Conservation (phyloP, 768 basidiomycete genomes). For the Xerocomellus chrysenteron region DNA sequence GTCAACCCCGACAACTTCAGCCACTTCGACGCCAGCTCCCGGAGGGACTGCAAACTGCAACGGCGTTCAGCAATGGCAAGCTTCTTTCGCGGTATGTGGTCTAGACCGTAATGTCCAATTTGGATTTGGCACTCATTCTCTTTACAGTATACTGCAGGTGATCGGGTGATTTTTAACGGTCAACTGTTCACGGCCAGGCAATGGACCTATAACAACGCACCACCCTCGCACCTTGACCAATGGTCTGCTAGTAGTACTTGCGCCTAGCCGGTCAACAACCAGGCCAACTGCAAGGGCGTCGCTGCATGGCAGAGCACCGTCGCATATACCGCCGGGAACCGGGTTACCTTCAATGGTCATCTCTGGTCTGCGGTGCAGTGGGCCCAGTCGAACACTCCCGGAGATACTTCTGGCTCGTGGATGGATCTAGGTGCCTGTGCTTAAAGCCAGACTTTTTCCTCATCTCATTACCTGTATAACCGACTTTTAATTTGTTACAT, state of each 20-base stretch:
- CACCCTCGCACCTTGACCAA: constrained; percentile 11
- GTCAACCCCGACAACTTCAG: neutral
- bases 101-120: rapidly evolving
- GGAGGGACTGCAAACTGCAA: constrained; percentile 9
- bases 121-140: neutral
- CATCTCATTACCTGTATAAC: neutral
- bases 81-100: constrained; percentile 18
- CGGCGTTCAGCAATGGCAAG: constrained; percentile 25
- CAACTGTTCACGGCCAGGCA: constrained; percentile 26
- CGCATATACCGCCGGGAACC: constrained; percentile 19
- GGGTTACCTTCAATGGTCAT: constrained; percentile 12
- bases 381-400: constrained; percentile 18
- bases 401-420: constrained; percentile 29
- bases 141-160: constrained; percentile 24
- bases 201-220: constrained; percentile 27
- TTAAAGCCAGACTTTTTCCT: neutral
- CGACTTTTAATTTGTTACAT: too few species aligned
- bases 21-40: neutral
- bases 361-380: constrained; percentile 30
- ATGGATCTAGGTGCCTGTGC: constrained; percentile 20
- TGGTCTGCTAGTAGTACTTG: constrained; percentile 16
- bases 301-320: constrained; percentile 13
- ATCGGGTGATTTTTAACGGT: constrained; percentile 19
- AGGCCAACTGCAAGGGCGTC: constrained; percentile 22
- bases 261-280: constrained; percentile 22